Base-by-base conservation (phyloP, 2,329 filamentous ascomycete genomes). In the Ophiostoma ulmi region DNA sequence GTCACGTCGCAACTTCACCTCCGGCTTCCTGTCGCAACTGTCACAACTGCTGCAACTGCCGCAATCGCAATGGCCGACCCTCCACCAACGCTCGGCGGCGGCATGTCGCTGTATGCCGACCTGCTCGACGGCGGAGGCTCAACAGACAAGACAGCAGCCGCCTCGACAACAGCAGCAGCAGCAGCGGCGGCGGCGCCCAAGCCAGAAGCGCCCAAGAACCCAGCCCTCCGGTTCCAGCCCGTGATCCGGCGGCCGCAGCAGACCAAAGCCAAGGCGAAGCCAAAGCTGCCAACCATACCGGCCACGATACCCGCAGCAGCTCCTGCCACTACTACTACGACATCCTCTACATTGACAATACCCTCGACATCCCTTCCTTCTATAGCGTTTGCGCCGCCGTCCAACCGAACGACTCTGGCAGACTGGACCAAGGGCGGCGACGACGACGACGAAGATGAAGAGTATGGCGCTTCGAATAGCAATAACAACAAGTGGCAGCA, bases 61-160 rank as follows among this genome's bases (percentile, higher is more conserved):
- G 14, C 26, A 38, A 63, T 35, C 14, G n/a, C 58, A 39, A 74
- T 75, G 74, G 73, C 74, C 3, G 73, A 72, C 20, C 80, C 80
- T 44, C 77, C 82, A 31, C 79, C 81, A 58, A 79, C 80, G 67
- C 80, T 80, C 66, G 80, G 82, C 71, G 81, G 83, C 71, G 84
- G 85, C 71, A 83, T 93, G 74, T 94, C 92, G 22, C 87, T 96
- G 5, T 97, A 97, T 78, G 93, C 92, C 70, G 92, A 96, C 78
- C 86, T 97, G 63, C 87, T 95, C 73, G 90, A 92, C 75, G 90
- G 92, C 75, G 83, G 87, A 17, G 41, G 17, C 41, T 39, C 36
- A 79, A 73, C 79, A 81, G 88, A 87, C 73, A 44, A 44, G 80
- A 88, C 75, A 41, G 6, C 55, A 20, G 55, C 3, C 31, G 31